Base-by-base conservation (phyloP, 208 protist species). In the Trypanosoma lewisi region DNA sequence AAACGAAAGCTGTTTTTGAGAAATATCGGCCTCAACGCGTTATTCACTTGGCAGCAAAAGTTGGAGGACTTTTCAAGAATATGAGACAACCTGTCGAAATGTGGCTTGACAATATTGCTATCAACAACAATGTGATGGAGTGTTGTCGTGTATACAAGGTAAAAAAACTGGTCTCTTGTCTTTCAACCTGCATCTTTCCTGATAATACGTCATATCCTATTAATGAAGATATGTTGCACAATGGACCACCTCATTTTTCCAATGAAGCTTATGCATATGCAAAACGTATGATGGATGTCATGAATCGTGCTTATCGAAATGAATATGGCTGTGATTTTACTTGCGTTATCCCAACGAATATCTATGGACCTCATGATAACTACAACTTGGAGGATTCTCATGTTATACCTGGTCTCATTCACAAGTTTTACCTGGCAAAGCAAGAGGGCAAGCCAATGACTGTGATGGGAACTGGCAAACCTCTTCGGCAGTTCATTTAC, bases 401-500 rank as follows among this genome's bases (percentile, higher is more conserved):
- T 67, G 92, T 98, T 34, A 75, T 97, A 8, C 93, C 94, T 17
- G 95, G 90, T 41, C 78, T 98, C 16, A 97, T 98, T 63, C 96
- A 98, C 77, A 97, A 97, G 67, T 80, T 73, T 57, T 96, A 95
- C 70, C 42, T 94, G 2, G 90, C 91, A 14, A 85, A 96, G 79
- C 70, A 80, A 34, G 72, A 88, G 16, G 79, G 75, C 16, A 77
- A 66, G 25, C 67, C 82, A 21, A 82, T 97, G 33, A 79, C 64
- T 8, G 74, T 97, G 28, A 93, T 83, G 74, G 96, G 95, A 45
- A 91, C 82, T 3, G 95, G 96, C 34, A 96, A 80, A 65, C 94
- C 95, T 34, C 77, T 98, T 19, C 70, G 95, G 42, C 96, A 98
- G 75, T 98, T 98, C 65, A 97, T 98, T 61, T 98, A 89, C 68